Conservation (phyloP, 768 basidiomycete genomes). For the Leccinum subtestaceum region DNA sequence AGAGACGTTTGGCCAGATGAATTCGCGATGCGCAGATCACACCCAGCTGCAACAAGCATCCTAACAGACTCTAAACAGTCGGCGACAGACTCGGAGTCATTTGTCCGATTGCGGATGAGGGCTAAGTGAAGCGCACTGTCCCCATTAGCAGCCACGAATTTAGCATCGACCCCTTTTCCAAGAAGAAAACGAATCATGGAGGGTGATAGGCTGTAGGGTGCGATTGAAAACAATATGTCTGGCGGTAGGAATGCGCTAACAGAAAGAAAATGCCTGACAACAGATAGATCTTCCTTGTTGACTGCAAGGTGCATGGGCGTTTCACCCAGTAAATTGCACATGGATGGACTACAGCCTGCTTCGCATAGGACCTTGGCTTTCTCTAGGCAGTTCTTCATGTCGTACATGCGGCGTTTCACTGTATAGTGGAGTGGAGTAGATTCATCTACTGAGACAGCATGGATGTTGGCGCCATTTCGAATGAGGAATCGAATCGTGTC, state of each 20-base stretch:
- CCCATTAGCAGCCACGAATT: background rate
- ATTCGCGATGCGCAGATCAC: background rate
- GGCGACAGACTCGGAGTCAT: background rate
- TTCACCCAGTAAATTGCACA: background rate
- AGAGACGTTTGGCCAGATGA: background rate
- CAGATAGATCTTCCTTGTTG: too few relatives aligned
- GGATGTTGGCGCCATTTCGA: too few relatives aligned
- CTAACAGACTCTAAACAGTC: background rate
- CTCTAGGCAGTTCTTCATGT: background rate
- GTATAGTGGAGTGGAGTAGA: background rate
- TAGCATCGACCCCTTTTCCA: too few relatives aligned
- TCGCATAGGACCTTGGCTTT: background rate
- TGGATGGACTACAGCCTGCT: background rate
- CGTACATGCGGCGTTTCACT: too few relatives aligned
- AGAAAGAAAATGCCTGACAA: background rate
- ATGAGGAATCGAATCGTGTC: too few relatives aligned
- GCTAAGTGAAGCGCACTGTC: background rate
- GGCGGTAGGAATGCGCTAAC: background rate
- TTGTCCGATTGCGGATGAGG: too few relatives aligned
- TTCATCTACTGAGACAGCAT: background rate
- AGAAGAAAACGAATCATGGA: too few relatives aligned
- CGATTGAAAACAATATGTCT: background rate
- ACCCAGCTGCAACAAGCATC: background rate
- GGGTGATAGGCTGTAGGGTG: too few relatives aligned
- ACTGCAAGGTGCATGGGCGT: background rate